Evolutionary conservation across 2,329 filamentous ascomycete species (phyloP).

Genomic region (Fusarium sp.): DNA sequence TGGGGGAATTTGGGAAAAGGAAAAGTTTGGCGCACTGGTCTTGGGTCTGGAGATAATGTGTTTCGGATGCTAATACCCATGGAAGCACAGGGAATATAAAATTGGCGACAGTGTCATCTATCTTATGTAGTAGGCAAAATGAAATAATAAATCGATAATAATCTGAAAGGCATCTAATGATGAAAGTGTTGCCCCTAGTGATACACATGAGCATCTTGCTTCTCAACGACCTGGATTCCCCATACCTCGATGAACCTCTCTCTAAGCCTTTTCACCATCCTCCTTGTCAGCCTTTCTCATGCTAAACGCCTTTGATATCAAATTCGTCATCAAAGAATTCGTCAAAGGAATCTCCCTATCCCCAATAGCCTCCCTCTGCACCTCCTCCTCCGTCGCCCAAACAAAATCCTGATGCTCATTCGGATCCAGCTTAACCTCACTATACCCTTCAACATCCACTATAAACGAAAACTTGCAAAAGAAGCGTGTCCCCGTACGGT

Average conservation of each 20-base stretch:
- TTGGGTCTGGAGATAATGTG: background rate
- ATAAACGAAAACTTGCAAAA: constrained; percentile 52
- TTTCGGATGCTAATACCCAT: background rate
- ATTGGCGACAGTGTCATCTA: background rate
- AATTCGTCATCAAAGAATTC: constrained; percentile 40
- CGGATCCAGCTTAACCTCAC: constrained; percentile 51
- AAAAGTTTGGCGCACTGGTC: background rate
- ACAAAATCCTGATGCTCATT: constrained; percentile 56
- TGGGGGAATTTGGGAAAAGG: background rate
- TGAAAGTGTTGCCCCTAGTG: background rate
- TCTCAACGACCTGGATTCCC: background rate
- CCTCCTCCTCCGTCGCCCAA: constrained; percentile 56
- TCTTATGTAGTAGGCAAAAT: background rate
- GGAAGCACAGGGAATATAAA: background rate
- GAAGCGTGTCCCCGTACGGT: constrained; percentile 47
- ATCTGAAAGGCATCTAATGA: background rate
- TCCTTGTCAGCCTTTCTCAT: constrained; percentile 34
- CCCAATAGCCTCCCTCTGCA: constrained; percentile 41
- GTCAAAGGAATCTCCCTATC: constrained; percentile 49
- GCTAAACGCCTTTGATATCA: constrained; percentile 49
- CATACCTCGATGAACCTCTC: background rate
- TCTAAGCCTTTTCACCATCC: background rate
- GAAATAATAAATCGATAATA: background rate
- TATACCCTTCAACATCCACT: constrained; percentile 46
- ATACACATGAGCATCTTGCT: background rate